Evolutionary conservation across 306 rosid genomes (phyloP).

Genomic region (Sicyos edulis): DNA sequence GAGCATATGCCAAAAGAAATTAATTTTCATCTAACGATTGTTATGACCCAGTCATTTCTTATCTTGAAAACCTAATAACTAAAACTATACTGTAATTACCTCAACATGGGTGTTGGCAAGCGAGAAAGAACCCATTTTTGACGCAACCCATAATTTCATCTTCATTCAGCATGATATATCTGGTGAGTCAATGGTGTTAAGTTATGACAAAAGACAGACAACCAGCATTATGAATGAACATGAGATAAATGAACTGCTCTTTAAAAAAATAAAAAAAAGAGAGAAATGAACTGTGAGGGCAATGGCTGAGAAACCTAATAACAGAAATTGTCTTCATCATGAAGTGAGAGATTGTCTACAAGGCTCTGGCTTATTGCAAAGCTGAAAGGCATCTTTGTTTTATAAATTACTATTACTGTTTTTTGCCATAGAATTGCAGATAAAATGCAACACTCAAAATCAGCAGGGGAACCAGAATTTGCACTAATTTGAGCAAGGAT

Average conservation of each 20-base stretch:
- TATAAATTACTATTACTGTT: slow-evolving; percentile 1
- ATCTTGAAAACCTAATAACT: too few relatives aligned
- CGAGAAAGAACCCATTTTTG: neutral
- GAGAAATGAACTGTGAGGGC: neutral
- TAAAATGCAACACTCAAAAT: slow-evolving; percentile 51
- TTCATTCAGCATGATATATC: neutral
- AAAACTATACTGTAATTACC: neutral
- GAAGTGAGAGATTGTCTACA: neutral
- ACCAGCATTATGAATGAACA: neutral
- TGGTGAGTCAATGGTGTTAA: neutral
- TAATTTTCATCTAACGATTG: too few relatives aligned
- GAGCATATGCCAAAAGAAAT: too few relatives aligned
- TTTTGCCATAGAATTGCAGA: slow-evolving; percentile 49
- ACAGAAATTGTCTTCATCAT: neutral
- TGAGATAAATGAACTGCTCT: too few relatives aligned
- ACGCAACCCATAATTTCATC: neutral
- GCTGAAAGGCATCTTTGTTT: neutral
- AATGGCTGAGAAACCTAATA: neutral
- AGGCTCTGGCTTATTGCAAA: slow-evolving; percentile 13
- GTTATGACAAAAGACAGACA: neutral
- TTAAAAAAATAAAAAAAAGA: too few relatives aligned
- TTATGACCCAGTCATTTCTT: too few relatives aligned
- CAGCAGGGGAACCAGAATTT: slow-evolving; percentile 55
- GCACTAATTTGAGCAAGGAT: slow-evolving; percentile 37
- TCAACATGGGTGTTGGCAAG: neutral